phyloP scores from a whole-genome alignment of 352 stramenopile species.

The Phytophthora aleatoria region DNA sequence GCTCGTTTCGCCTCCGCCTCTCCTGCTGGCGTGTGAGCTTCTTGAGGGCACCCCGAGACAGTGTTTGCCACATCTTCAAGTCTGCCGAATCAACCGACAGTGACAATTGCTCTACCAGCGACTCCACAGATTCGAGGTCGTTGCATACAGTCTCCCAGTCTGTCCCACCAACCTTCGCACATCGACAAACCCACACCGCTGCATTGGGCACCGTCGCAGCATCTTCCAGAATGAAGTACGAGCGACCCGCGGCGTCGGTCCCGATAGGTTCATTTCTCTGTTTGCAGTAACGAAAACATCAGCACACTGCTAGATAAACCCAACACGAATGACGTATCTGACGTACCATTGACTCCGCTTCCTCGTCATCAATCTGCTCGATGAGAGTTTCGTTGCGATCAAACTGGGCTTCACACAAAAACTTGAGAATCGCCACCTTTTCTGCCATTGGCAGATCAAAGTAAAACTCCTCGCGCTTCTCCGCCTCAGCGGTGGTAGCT shows the following conservation, averaged over 20 bases:
- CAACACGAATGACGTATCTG: neutral
- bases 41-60: conserved; percentile 49
- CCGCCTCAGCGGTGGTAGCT: conserved; percentile 20
- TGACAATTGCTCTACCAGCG: conserved; percentile 51
- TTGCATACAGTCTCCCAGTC: conserved; percentile 72
- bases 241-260: conserved; percentile 45
- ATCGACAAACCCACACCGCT: conserved; percentile 68
- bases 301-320: neutral
- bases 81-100: conserved; percentile 53
- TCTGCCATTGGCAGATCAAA: conserved; percentile 46
- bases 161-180: conserved; percentile 33
- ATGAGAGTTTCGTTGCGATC: conserved; percentile 65
- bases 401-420: conserved; percentile 68
- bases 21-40: conserved; percentile 56
- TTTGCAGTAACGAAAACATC: conserved; percentile 11
- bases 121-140: conserved; percentile 55
- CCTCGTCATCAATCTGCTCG: conserved; percentile 59
- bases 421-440: conserved; percentile 58
- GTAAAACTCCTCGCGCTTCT: conserved; percentile 48
- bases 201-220: conserved; percentile 52
- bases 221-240: conserved; percentile 72
- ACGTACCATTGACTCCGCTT: conserved; percentile 51
- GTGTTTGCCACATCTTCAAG: conserved; percentile 58
- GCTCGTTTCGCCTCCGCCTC: conserved; percentile 45
- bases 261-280: conserved; percentile 60